Evolutionary conservation across 164 flowering plant genomes (phyloP).

Genomic region (Umbellularia californica): DNA sequence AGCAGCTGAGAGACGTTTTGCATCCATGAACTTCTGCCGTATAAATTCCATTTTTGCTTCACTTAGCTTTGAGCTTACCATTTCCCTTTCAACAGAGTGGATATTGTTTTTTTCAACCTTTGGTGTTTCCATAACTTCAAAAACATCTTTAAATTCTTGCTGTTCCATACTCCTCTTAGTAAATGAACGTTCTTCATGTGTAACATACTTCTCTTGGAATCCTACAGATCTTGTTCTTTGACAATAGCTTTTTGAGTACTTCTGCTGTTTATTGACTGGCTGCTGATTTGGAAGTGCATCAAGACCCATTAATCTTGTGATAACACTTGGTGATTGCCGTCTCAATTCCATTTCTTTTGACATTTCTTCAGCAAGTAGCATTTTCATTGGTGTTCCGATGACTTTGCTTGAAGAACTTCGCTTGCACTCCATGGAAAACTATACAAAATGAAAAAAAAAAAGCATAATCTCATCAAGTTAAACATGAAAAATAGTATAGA

Average conservation of each 20-base stretch:
- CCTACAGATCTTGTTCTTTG: slow-evolving; percentile 26
- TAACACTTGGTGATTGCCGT: slow-evolving; percentile 60
- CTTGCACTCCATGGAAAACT: slow-evolving; percentile 33
- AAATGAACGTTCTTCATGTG: slow-evolving; percentile 27
- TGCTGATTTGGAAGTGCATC: slow-evolving; percentile 67
- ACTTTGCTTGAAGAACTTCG: slow-evolving; percentile 21
- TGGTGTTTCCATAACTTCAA: slow-evolving; percentile 57
- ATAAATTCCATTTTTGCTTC: slow-evolving; percentile 47
- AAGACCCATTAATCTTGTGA: slow-evolving; percentile 91
- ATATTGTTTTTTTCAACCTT: slow-evolving; percentile 18
- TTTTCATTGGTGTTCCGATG: slow-evolving; percentile 54
- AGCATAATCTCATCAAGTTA: neutral
- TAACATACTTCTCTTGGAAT: slow-evolving; percentile 20
- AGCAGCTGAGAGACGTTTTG: slow-evolving; percentile 54
- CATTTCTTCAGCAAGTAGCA: slow-evolving; percentile 67
- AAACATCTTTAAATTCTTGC: slow-evolving; percentile 80
- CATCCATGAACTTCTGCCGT: slow-evolving; percentile 55
- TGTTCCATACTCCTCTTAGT: slow-evolving; percentile 42
- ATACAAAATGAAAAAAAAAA: neutral
- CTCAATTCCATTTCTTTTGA: slow-evolving; percentile 50
- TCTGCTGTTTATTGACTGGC: slow-evolving; percentile 34
- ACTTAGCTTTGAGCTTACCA: slow-evolving; percentile 20
- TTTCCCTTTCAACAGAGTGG: slow-evolving; percentile 12
- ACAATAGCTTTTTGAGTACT: slow-evolving; percentile 23
- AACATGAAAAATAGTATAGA: neutral